phyloP scores from a whole-genome alignment of 2,329 filamentous ascomycete species.

The Fusarium algeriense region DNA sequence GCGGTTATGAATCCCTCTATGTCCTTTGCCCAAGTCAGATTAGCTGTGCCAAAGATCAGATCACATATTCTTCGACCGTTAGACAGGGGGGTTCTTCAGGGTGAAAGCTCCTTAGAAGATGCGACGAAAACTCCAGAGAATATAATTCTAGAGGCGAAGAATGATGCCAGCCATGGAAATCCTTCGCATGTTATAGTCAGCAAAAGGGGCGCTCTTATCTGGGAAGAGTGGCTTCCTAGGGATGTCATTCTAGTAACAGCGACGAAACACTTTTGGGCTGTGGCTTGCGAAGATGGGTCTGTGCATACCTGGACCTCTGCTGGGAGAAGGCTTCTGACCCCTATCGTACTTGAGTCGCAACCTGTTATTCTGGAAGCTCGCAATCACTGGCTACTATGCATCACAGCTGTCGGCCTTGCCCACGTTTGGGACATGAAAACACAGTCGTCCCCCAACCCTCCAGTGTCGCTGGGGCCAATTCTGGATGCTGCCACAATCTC shows the following conservation, averaged over 20 bases:
- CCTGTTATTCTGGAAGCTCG: constrained; percentile 94
- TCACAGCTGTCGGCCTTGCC: constrained; percentile 88
- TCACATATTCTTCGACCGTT: constrained; percentile 85
- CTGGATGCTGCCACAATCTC: constrained; percentile 87
- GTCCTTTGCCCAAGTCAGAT: constrained; percentile 82
- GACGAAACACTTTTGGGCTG: constrained; percentile 91
- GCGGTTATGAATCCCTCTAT: constrained; percentile 87
- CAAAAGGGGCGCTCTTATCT: constrained; percentile 83
- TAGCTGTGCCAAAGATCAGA: constrained; percentile 89
- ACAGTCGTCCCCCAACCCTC: constrained; percentile 86
- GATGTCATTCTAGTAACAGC: constrained; percentile 91
- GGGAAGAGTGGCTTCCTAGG: constrained; percentile 93
- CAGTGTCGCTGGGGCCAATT: constrained; percentile 87
- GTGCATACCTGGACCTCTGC: constrained; percentile 93
- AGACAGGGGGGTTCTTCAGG: constrained; percentile 72
- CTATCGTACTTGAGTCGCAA: constrained; percentile 89
- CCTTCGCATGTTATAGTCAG: constrained; percentile 86
- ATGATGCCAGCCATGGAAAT: constrained; percentile 81
- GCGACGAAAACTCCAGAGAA: constrained; percentile 75
- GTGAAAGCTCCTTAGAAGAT: constrained; percentile 67
- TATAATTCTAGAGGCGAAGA: constrained; percentile 87
- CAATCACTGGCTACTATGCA: constrained; percentile 88
- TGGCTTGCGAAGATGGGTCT: constrained; percentile 91
- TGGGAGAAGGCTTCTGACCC: constrained; percentile 85
- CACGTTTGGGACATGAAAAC: constrained; percentile 94